Evolutionary conservation across 106 monocot species (phyloP).

Genomic region (Acanthochlamys bracteata): DNA sequence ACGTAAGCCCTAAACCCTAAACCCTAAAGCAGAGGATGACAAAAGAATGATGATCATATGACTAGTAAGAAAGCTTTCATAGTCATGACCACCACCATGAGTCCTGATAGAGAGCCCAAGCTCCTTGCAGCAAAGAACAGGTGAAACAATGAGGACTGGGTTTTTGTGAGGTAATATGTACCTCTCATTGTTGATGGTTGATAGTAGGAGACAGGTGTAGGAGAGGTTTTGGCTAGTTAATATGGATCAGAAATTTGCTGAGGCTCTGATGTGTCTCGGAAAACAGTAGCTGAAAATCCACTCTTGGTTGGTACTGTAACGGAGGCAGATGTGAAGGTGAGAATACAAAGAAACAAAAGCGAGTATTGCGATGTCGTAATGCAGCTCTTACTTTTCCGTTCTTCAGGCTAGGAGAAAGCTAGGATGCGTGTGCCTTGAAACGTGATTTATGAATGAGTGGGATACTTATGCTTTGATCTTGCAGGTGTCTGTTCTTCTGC

Average conservation of each 20-base stretch:
- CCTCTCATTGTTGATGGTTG: neutral
- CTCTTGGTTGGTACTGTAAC: neutral
- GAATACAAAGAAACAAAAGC: neutral
- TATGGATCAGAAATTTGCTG: neutral
- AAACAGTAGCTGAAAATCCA: neutral
- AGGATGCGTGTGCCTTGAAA: too few relatives aligned
- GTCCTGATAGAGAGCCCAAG: slow-evolving; percentile 28
- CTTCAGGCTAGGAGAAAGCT: too few relatives aligned
- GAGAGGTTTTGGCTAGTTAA: neutral
- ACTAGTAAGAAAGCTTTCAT: slow-evolving; percentile 41
- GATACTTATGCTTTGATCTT: too few relatives aligned
- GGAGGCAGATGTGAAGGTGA: neutral
- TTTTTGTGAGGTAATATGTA: neutral
- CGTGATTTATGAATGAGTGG: too few relatives aligned
- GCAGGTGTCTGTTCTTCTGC: too few relatives aligned
- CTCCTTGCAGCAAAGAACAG: neutral
- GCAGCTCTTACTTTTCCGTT: too few relatives aligned
- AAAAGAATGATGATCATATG: slow-evolving; percentile 16
- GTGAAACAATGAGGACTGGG: slow-evolving; percentile 3
- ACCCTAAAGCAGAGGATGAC: slow-evolving; percentile 19
- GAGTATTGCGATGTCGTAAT: neutral
- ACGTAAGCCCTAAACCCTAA: too few relatives aligned
- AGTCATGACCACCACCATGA: slow-evolving; percentile 51
- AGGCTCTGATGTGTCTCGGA: neutral
- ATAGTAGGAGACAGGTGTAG: slow-evolving; percentile 4